phyloP scores from a whole-genome alignment of 768 basidiomycete genomes.

The Kwoniella mangroviensis region DNA sequence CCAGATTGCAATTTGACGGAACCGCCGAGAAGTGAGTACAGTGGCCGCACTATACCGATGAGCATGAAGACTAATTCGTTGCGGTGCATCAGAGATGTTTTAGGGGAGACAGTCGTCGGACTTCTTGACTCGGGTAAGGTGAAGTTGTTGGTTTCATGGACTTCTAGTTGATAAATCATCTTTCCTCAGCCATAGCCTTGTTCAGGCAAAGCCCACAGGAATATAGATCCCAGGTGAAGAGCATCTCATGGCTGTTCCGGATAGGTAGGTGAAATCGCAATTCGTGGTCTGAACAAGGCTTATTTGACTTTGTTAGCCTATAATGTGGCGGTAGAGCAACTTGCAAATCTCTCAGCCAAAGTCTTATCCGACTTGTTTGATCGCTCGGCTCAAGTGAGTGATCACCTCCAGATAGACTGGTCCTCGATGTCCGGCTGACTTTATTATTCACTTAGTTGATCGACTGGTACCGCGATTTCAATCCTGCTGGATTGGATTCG shows the following conservation, averaged over 20 bases:
- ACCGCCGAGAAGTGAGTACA: neutral
- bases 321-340: neutral
- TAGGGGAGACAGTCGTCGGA: neutral
- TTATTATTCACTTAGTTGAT: conserved; percentile 1
- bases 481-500: neutral
- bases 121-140: neutral
- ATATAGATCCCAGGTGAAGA: neutral
- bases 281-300: too few species aligned
- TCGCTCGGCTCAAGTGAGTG: conserved; percentile 10
- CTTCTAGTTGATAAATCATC: neutral
- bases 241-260: conserved; percentile 11
- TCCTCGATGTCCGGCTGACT: neutral
- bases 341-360: neutral
- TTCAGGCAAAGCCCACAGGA: neutral
- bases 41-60: neutral
- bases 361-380: conserved; percentile 13
- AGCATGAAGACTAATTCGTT: neutral
- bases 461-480: neutral
- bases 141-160: neutral
- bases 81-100: neutral
- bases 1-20: neutral
- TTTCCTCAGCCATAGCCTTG: neutral
- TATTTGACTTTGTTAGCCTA: neutral
- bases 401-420: neutral
- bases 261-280: neutral